A percentile compares a stretch with the other conserved stretches of the same genome.
phyloP scores from a whole-genome alignment of 1,139 yeast species.

The Suhomyces yuchorum region DNA sequence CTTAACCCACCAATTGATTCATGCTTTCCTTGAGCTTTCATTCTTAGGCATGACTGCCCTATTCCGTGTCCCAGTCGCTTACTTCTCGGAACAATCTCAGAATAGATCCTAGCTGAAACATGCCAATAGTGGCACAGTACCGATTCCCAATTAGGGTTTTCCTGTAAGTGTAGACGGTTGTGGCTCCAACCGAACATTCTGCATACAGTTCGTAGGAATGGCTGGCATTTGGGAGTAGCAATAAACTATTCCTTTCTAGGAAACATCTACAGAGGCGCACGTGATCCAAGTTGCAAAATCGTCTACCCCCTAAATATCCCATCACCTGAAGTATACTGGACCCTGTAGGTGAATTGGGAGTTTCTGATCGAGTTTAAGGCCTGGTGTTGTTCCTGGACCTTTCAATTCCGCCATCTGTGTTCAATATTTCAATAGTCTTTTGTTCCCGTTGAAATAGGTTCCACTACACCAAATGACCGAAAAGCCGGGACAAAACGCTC shows the following conservation, averaged over 20 bases:
- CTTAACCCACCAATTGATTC: too few species aligned
- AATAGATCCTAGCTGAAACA: too few species aligned
- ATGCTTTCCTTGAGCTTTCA: too few species aligned
- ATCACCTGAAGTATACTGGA: not conserved
- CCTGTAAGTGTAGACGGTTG: not conserved
- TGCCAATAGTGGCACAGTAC: too few species aligned
- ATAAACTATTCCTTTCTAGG: not conserved
- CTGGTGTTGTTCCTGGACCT: too few species aligned
- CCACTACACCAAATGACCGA: not conserved
- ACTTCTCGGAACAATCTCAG: too few species aligned
- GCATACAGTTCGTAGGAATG: not conserved
- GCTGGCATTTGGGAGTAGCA: not conserved
- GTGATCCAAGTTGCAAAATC: conserved; percentile 8
- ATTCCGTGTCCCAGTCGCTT: too few species aligned
- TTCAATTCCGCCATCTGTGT: too few species aligned
- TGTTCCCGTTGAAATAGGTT: not conserved
- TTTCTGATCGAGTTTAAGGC: too few species aligned
- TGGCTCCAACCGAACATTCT: not conserved
- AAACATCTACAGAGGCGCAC: not conserved
- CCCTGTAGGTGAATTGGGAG: not conserved
- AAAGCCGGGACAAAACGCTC: not conserved
- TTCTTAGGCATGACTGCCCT: too few species aligned
- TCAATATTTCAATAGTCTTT: not conserved
- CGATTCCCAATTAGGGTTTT: too few species aligned
- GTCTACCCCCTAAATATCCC: not conserved